Percentiles rank a stretch among this genome's conserved stretches.
Evolutionary conservation across 108 stramenopile genomes (phyloP).

Genomic region (Aurantiochytrium sp.): DNA sequence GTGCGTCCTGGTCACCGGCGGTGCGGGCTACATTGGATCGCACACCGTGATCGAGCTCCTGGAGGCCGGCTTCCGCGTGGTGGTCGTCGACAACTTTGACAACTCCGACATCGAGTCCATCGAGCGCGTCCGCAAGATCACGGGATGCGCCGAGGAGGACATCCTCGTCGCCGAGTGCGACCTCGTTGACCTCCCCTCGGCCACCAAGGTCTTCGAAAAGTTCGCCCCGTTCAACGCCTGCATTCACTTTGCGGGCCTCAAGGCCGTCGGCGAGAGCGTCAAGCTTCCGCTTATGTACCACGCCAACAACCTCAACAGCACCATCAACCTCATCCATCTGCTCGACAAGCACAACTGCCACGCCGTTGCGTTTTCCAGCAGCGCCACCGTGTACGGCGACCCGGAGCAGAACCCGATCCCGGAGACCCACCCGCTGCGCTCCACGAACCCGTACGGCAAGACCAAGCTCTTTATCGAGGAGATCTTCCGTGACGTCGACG

Average conservation of each 20-base stretch:
- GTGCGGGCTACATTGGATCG: conserved; percentile 96
- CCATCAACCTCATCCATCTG: conserved; percentile 72
- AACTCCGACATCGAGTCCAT: conserved; percentile 83
- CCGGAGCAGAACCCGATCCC: conserved; percentile 79
- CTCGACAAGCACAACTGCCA: conserved; percentile 84
- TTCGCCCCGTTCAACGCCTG: conserved; percentile 79
- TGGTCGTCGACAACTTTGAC: conserved; percentile 85
- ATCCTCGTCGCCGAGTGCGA: conserved; percentile 61
- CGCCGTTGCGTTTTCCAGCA: conserved; percentile 82
- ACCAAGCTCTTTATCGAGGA: conserved; percentile 99
- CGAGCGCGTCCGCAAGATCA: conserved; percentile 71
- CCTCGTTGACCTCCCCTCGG: conserved; percentile 37
- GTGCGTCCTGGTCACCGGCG: conserved; percentile 87
- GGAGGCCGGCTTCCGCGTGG: conserved; percentile 74
- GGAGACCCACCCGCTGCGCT: conserved; percentile 74
- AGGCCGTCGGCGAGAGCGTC: conserved; percentile 93
- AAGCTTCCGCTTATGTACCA: conserved; percentile 86
- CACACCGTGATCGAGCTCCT: conserved; percentile 94
- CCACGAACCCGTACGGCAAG: conserved; percentile 96
- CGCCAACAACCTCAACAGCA: conserved; percentile 90
- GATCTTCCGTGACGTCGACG: conserved; percentile 83
- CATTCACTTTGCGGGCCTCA: conserved; percentile 98
- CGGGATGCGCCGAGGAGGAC: conserved; percentile 39
- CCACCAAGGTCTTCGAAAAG: conserved; percentile 43
- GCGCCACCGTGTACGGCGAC: conserved; percentile 94